Conservation (phyloP, 495 filamentous ascomycete genomes). For the Penicillium malachiteum region DNA sequence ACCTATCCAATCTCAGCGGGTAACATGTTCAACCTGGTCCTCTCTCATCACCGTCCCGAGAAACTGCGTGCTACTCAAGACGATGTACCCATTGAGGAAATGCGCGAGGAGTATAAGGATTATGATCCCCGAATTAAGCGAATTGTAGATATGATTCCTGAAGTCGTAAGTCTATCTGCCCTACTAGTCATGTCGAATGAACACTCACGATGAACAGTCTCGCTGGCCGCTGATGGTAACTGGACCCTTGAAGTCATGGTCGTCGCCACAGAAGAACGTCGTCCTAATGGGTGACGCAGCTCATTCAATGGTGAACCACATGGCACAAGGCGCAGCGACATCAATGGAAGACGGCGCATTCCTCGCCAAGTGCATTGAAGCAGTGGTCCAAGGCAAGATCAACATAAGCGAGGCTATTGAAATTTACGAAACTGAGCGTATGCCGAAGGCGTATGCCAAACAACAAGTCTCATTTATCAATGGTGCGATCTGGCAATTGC, state of each 20-base stretch:
- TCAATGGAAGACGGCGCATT: constrained; percentile 37
- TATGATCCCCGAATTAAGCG: constrained; percentile 23
- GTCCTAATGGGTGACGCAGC: constrained; percentile 46
- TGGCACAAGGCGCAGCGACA: constrained; percentile 43
- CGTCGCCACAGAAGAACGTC: constrained; percentile 28
- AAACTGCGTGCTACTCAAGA: constrained; percentile 16
- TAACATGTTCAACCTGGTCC: constrained; percentile 45
- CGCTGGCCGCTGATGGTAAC: constrained; percentile 36
- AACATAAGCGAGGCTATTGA: constrained; percentile 19
- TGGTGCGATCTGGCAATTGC: constrained; percentile 39
- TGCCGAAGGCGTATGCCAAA: constrained; percentile 28
- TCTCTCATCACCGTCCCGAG: constrained; percentile 36
- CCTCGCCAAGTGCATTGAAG: constrained; percentile 21
- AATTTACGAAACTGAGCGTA: constrained; percentile 24
- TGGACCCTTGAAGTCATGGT: constrained; percentile 30
- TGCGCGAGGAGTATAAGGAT: constrained; percentile 30
- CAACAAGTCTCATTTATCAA: constrained; percentile 30
- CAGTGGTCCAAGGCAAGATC: constrained; percentile 15
- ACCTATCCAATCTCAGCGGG: constrained; percentile 46
- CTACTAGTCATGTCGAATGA: not conserved
- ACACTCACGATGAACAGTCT: constrained; percentile 4
- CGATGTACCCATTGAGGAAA: constrained; percentile 30
- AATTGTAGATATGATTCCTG: constrained; percentile 21
- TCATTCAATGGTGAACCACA: constrained; percentile 48
- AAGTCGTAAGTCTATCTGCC: constrained; percentile 9